A percentile compares a stretch with the other conserved stretches of the same genome.
These are phyloP conservation scores for Pythium utonaiense DNA, from an alignment of 352 stramenopile species.

Conservation along the genomic window DNA sequence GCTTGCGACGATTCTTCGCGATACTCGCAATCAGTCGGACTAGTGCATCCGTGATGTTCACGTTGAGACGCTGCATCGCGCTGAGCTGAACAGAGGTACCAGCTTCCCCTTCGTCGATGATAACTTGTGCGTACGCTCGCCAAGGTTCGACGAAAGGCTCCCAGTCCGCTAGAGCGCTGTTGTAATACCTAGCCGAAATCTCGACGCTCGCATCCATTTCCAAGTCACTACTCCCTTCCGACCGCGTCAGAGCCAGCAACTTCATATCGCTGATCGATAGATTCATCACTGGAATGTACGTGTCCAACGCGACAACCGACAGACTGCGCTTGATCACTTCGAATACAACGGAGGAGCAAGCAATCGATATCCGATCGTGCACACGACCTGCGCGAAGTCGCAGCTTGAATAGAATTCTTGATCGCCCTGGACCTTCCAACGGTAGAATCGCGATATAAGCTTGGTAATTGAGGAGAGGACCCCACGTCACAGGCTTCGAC, in stretches of 20 bases:
- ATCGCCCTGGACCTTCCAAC: constrained; percentile 37
- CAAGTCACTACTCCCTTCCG: constrained; percentile 64
- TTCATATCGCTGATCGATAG: constrained; percentile 84
- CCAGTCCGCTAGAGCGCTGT: constrained; percentile 84
- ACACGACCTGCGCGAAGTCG: constrained; percentile 68
- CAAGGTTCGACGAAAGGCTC: constrained; percentile 86
- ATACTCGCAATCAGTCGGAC: constrained; percentile 80
- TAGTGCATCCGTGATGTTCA: constrained; percentile 85
- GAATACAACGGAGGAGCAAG: constrained; percentile 79
- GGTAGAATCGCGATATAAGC: constrained; percentile 53
- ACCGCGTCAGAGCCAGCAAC: constrained; percentile 62
- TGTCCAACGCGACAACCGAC: constrained; percentile 85
- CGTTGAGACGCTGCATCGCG: constrained; percentile 79
- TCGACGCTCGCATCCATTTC: constrained; percentile 72
- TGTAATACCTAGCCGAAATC: constrained; percentile 86
- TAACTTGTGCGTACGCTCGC: constrained; percentile 65
- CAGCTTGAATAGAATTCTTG: constrained; percentile 53
- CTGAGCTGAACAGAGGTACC: constrained; percentile 76
- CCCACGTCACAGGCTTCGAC: constrained; percentile 46
- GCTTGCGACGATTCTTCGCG: constrained; percentile 66
- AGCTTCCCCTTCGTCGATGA: constrained; percentile 44
- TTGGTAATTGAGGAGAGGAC: constrained; percentile 75
- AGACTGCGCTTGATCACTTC: constrained; percentile 88
- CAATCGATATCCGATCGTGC: constrained; percentile 64
- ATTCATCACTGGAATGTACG: constrained; percentile 90